Evolutionary conservation across 805 yeast species (phyloP).

Genomic region (Yamadazyma insecticola): DNA sequence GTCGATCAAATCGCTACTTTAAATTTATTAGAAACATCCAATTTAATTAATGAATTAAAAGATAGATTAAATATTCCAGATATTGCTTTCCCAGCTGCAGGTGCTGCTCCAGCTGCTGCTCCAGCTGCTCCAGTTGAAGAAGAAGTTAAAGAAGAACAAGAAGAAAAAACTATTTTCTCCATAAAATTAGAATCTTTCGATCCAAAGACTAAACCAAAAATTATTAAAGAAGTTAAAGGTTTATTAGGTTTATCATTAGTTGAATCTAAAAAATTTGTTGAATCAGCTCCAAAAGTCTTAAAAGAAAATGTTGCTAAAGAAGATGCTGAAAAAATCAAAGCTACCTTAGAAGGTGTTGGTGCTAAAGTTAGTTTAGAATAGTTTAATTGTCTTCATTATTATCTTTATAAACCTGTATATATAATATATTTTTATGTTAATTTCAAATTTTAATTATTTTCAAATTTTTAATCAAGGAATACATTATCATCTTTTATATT

Average conservation of each 20-base stretch:
- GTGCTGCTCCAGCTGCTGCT: slow-evolving; percentile 51
- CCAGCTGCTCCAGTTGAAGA: slow-evolving; percentile 71
- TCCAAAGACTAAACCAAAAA: slow-evolving; percentile 92
- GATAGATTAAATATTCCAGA: slow-evolving; percentile 88
- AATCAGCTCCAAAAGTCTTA: slow-evolving; percentile 91
- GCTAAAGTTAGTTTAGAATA: slow-evolving; percentile 90
- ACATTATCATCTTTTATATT: no score
- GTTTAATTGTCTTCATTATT: neutral
- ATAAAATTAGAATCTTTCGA: slow-evolving; percentile 92
- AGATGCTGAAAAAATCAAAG: slow-evolving; percentile 95
- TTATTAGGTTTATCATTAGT: slow-evolving; percentile 89
- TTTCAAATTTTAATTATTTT: no score
- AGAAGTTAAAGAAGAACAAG: slow-evolving; percentile 69
- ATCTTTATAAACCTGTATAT: slow-evolving; percentile 10
- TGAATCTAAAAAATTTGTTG: slow-evolving; percentile 97
- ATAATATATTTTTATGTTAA: no score
- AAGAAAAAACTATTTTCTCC: slow-evolving; percentile 90
- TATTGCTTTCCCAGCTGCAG: slow-evolving; percentile 75
- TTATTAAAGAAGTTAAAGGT: slow-evolving; percentile 93
- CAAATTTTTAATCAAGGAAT: no score
- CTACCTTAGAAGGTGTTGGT: slow-evolving; percentile 89
- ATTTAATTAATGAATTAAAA: slow-evolving; percentile 74
- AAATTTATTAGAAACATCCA: slow-evolving; percentile 91
- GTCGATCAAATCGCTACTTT: slow-evolving; percentile 88
- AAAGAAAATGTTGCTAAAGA: slow-evolving; percentile 96